Base-by-base conservation (phyloP, 164 flowering plant genomes). In the Kingdonia uniflora region DNA sequence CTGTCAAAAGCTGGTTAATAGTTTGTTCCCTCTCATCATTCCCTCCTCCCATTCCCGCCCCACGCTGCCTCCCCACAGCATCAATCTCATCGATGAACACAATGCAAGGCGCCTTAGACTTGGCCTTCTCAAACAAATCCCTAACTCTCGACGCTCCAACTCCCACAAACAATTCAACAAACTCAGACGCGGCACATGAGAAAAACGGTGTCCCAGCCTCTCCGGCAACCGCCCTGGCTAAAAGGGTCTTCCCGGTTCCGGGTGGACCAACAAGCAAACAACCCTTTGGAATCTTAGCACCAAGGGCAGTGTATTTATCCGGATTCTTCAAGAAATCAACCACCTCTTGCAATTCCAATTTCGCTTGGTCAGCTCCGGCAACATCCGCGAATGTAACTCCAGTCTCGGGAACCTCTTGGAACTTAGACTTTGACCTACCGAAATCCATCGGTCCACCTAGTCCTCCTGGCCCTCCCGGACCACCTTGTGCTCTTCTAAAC, bases 11-110 rank as follows among this genome's bases (percentile, higher is more conserved):
- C 87, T 88, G 96, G 63, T 92, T 87, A 51, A 92, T 80, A 1
- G 98, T 92, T 59, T 88, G 95, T 79, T 92, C 95, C 47, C 96
- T 80, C 80, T 88, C 96, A 70, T 87, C 98, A 69, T 91, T 87
- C 19, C 98, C 98, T 41, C 98, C 95, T 13, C 96, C 98, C 24
- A 85, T 71, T 1, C 98, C 96, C 0, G 95, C 90, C 14, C 96
- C 96, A 66, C 98, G 74, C 78, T 85, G 95, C 74, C 96, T 79
- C n/a, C 98, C 96, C 53, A 92, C 95, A 0, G 98, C 98, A 74
- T 92, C 98, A 58, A 92, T 92, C 61, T 92, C 98, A 80, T 92
- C 98, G 61, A 92, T 88, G 35, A 92, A 88, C 62, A 88, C 95
- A 71, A 88, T 88, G 72, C 96, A 88, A 0, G 96, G 96, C 0